These are phyloP conservation scores for Cordyceps javanica DNA, from an alignment of 2,329 filamentous ascomycete species.

Conservation along the genomic window DNA sequence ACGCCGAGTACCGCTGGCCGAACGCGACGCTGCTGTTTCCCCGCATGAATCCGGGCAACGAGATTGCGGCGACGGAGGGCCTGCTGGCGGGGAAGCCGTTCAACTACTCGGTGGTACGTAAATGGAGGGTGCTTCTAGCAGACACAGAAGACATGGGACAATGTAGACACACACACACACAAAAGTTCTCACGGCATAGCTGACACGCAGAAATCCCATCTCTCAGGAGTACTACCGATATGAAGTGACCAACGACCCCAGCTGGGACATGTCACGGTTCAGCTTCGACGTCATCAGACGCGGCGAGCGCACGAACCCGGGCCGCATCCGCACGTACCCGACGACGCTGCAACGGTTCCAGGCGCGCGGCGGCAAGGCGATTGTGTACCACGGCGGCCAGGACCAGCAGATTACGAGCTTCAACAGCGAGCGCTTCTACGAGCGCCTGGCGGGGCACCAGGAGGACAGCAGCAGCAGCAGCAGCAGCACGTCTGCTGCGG, in stretches of 20 bases:
- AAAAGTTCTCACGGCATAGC: too few species aligned
- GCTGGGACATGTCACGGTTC: conserved; percentile 29
- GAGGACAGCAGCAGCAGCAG: too few species aligned
- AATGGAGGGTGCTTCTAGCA: too few species aligned
- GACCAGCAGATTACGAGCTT: conserved; percentile 34
- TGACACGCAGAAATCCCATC: too few species aligned
- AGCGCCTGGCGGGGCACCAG: conserved; percentile 11
- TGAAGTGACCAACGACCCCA: conserved; percentile 33
- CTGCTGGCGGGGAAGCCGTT: conserved; percentile 31
- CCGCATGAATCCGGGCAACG: conserved; percentile 42
- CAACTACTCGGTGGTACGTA: conserved; percentile 16
- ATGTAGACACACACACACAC: too few species aligned
- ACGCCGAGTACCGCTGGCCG: conserved; percentile 23
- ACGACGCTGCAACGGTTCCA: conserved; percentile 34
- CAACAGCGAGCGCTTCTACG: conserved; percentile 15
- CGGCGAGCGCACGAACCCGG: conserved; percentile 29
- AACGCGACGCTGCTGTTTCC: conserved; percentile 33
- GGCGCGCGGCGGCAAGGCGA: conserved; percentile 34
- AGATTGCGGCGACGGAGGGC: conserved; percentile 36
- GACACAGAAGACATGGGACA: too few species aligned
- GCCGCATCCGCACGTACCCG: conserved; percentile 31
- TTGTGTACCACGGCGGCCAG: conserved; percentile 40
- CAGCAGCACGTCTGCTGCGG: too few species aligned
- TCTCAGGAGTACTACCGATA: conserved; percentile 30
- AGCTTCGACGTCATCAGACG: conserved; percentile 34